phyloP scores from a whole-genome alignment of 148 eudicot species.

The Pharnaceum exiguum region DNA sequence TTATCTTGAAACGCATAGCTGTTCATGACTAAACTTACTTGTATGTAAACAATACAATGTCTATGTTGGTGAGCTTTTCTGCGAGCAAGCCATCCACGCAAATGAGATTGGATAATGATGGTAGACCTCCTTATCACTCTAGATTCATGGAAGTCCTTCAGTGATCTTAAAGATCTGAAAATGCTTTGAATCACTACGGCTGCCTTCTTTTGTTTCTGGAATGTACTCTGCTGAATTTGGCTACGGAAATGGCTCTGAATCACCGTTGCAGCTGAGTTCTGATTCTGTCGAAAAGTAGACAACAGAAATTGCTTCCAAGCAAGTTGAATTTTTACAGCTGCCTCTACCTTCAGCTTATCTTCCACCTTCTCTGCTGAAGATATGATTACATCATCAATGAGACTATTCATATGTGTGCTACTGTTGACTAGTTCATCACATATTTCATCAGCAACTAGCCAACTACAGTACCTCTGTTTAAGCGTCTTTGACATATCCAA shows the following conservation, averaged over 20 bases:
- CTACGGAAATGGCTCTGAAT: slow-evolving; percentile 66
- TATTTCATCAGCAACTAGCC: slow-evolving; percentile 11
- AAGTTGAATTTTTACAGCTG: slow-evolving; percentile 41
- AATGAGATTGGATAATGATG: slow-evolving; percentile 51
- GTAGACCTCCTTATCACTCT: slow-evolving; percentile 41
- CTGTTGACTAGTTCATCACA: slow-evolving; percentile 20
- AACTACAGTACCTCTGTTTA: slow-evolving; percentile 9
- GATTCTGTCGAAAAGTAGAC: slow-evolving; percentile 21
- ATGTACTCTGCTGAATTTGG: slow-evolving; percentile 33
- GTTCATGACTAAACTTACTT: slow-evolving; percentile 39
- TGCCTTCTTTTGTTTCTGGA: slow-evolving; percentile 44
- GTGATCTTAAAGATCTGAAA: slow-evolving; percentile 33
- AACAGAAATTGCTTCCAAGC: slow-evolving; percentile 32
- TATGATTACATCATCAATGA: slow-evolving; percentile 15
- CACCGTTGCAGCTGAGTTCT: slow-evolving; percentile 47
- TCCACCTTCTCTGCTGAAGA: slow-evolving; percentile 8
- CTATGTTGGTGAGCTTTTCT: slow-evolving; percentile 30
- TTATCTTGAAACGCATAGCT: not conserved
- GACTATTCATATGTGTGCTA: slow-evolving; percentile 12
- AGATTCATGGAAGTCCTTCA: slow-evolving; percentile 29
- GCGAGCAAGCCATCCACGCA: slow-evolving; percentile 67
- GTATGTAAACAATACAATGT: slow-evolving; percentile 31
- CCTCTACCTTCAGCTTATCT: slow-evolving; percentile 19
- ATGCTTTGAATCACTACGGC: slow-evolving; percentile 46
- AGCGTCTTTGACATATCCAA: slow-evolving; percentile 35